These are phyloP conservation scores for Ascosphaera apis DNA, from an alignment of 2,329 filamentous ascomycete species.

Conservation along the genomic window DNA sequence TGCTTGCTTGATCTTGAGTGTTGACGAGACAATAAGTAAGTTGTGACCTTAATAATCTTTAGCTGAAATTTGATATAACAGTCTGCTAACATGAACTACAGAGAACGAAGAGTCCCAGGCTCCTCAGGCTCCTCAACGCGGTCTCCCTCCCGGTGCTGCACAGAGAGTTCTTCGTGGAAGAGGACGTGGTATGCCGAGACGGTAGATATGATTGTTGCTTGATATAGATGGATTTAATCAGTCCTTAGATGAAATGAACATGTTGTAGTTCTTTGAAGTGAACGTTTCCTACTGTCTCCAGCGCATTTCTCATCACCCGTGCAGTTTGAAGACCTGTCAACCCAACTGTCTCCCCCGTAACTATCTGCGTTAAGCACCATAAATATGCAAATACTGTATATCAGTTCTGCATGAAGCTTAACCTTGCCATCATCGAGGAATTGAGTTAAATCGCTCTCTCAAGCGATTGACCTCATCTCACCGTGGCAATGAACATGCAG, in stretches of 20 bases:
- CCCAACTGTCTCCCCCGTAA: no score
- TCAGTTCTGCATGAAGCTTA: no score
- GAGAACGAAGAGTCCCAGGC: constrained; percentile 77
- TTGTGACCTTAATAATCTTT: constrained; percentile 7
- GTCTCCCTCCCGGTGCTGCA: constrained; percentile 57
- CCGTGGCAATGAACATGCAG: no score
- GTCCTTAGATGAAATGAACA: background rate
- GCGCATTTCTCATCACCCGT: no score
- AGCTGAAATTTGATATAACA: background rate
- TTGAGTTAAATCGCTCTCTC: no score
- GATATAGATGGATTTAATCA: background rate
- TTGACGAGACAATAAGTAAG: constrained; percentile 88
- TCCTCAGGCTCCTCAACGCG: constrained; percentile 57
- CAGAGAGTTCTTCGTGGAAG: constrained; percentile 67
- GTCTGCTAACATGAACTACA: constrained; percentile 11
- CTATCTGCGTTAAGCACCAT: no score
- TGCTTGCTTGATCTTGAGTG: constrained; percentile 78
- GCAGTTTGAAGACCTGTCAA: no score
- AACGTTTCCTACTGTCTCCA: background rate
- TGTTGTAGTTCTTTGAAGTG: background rate
- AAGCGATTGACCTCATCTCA: no score
- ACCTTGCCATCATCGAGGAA: no score
- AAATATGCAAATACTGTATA: no score
- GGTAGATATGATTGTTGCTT: constrained; percentile 24
- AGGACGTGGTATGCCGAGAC: constrained; percentile 72